These are phyloP conservation scores for Kazachstania bromeliacearum DNA, from an alignment of 805 yeast genomes.

Conservation along the genomic window DNA sequence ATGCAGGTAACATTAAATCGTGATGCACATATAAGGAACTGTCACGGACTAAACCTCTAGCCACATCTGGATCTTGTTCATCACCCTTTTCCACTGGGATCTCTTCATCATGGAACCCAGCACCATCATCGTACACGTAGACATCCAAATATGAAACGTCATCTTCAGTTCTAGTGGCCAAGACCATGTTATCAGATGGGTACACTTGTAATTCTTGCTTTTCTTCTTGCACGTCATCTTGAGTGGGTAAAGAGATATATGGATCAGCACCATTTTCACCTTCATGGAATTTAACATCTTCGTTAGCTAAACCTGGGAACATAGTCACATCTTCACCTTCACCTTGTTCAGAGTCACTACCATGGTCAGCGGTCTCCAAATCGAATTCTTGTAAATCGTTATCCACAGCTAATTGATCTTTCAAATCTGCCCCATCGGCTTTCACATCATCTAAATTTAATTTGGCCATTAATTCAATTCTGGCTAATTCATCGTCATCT, in stretches of 20 bases:
- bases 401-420: conserved; percentile 53
- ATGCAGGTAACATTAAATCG: conserved; percentile 92
- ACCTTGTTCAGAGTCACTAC: conserved; percentile 55
- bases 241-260: conserved; percentile 38
- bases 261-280: conserved; percentile 35
- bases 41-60: conserved; percentile 62
- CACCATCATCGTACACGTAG: conserved; percentile 89
- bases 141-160: conserved; percentile 88
- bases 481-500: conserved; percentile 85
- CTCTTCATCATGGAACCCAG: conserved; percentile 65
- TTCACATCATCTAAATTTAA: conserved; percentile 71
- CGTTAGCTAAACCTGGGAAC: conserved; percentile 64
- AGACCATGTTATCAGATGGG: conserved; percentile 80
- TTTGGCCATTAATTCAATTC: conserved; percentile 79
- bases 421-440: conserved; percentile 47
- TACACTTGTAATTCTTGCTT: conserved; percentile 75
- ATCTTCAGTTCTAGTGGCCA: conserved; percentile 93
- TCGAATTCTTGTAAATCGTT: conserved; percentile 86
- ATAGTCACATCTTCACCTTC: conserved; percentile 54
- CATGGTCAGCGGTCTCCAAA: conserved; percentile 72
- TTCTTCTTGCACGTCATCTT: conserved; percentile 60
- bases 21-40: conserved; percentile 85
- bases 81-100: conserved; percentile 59
- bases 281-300: conserved; percentile 46
- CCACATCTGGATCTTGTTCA: conserved; percentile 60